These are phyloP conservation scores for Dendryphion nanum DNA, from an alignment of 2,329 filamentous ascomycete species.

Conservation along the genomic window DNA sequence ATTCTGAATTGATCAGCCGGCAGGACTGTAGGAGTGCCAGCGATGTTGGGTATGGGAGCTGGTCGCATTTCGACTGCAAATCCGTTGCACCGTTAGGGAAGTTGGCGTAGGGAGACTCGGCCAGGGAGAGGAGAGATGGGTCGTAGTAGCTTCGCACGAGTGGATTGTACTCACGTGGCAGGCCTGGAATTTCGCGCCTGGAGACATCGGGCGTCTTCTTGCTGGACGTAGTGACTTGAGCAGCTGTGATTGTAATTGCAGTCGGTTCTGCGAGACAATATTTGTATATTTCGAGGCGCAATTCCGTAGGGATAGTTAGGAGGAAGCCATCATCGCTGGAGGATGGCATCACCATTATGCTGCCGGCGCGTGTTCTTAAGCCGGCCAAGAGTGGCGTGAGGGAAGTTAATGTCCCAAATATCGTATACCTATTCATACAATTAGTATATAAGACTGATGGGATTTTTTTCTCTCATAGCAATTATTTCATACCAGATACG, in stretches of 20 bases:
- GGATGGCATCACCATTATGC: no score
- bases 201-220: conserved; percentile 25
- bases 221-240: conserved; percentile 29
- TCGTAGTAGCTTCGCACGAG: conserved; percentile 34
- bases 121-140: conserved; percentile 29
- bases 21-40: conserved; percentile 29
- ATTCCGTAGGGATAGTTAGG: conserved; percentile 34
- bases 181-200: conserved; percentile 28
- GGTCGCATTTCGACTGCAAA: conserved; percentile 2
- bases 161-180: conserved; percentile 37
- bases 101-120: conserved; percentile 21
- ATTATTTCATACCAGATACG: no score
- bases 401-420: no score
- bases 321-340: neutral
- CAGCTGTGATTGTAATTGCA: conserved; percentile 40
- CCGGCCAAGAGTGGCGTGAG: no score
- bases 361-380: no score
- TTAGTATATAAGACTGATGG: no score
- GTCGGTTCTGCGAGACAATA: conserved; percentile 37
- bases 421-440: no score
- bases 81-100: conserved; percentile 5
- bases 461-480: no score
- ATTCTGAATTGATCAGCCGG: conserved; percentile 35
- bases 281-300: conserved; percentile 44
- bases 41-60: conserved; percentile 18